phyloP scores from a whole-genome alignment of 225 moss, liverwort and hornwort genomes.

The Marchantia polymorpha region DNA sequence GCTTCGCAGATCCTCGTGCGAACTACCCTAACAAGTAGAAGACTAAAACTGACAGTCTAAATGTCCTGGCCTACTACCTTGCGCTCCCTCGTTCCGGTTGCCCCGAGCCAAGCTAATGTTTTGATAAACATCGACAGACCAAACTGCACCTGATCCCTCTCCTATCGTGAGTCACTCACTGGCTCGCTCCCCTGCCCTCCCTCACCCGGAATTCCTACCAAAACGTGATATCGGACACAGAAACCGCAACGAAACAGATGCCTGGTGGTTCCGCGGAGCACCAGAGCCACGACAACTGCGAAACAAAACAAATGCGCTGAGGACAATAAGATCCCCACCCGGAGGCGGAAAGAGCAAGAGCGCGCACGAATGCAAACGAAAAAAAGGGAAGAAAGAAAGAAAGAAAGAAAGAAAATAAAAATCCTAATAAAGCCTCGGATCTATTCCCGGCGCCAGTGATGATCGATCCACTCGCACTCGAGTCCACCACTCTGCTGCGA shows the following conservation, averaged over 20 bases:
- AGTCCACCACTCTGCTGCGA: too few species aligned
- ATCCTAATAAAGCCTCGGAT: not conserved
- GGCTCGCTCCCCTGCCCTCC: too few species aligned
- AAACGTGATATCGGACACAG: not conserved
- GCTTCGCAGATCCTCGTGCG: conserved; percentile 23
- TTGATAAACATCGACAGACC: not conserved
- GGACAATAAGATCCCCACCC: too few species aligned
- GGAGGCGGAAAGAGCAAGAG: too few species aligned
- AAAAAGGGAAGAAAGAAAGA: not conserved
- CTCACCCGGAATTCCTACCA: not conserved
- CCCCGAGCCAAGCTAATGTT: not conserved
- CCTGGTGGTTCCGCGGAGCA: too few species aligned
- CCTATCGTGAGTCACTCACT: too few species aligned
- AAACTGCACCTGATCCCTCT: not conserved
- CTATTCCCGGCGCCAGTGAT: not conserved
- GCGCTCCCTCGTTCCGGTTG: not conserved
- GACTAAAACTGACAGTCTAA: not conserved
- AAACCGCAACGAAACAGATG: too few species aligned
- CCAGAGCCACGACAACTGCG: too few species aligned
- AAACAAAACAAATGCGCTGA: too few species aligned
- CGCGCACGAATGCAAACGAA: not conserved
- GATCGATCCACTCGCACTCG: not conserved
- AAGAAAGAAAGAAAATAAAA: not conserved
- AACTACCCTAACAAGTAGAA: conserved; percentile 23
- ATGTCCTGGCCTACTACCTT: not conserved